Conservation (phyloP, 2,329 filamentous ascomycete genomes). For the Cladosporium sp. region DNA sequence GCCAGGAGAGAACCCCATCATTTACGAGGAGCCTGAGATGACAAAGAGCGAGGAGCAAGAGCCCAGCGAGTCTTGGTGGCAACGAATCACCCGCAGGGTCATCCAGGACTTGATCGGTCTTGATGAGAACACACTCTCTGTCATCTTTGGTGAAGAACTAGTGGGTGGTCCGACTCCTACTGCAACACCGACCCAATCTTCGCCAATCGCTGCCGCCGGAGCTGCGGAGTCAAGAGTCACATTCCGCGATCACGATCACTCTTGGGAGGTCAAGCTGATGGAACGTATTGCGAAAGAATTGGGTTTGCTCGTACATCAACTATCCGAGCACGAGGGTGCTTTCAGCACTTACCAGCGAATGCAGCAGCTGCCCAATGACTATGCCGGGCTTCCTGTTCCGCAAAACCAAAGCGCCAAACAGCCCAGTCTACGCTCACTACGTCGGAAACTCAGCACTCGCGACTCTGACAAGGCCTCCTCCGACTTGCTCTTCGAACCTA, state of each 20-base stretch:
- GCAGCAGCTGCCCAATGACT: constrained; percentile 69
- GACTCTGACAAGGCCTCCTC: constrained; percentile 21
- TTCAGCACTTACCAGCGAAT: constrained; percentile 80
- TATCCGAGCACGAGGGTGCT: constrained; percentile 83
- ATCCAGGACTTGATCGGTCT: constrained; percentile 89
- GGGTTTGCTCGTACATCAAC: constrained; percentile 75
- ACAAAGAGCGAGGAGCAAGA: constrained; percentile 30
- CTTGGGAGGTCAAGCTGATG: constrained; percentile 76
- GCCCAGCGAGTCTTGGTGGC: constrained; percentile 68
- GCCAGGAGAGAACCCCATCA: constrained; percentile 30
- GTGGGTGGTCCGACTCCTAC: constrained; percentile 44
- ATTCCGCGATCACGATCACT: constrained; percentile 39
- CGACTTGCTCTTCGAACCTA: constrained; percentile 34
- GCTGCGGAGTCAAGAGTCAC: constrained; percentile 34
- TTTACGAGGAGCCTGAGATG: constrained; percentile 23
- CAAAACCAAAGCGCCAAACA: constrained; percentile 19
- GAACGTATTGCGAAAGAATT: constrained; percentile 85
- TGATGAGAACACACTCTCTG: constrained; percentile 78
- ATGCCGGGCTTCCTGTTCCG: constrained; percentile 59
- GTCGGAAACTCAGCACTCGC: constrained; percentile 20
- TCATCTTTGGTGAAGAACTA: constrained; percentile 82
- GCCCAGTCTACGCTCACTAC: constrained; percentile 29
- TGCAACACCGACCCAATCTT: constrained; percentile 30
- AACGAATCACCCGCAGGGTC: constrained; percentile 78
- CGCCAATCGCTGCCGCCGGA: constrained; percentile 31